phyloP scores from a whole-genome alignment of 352 stramenopile species.

The Phytopythium montanum region DNA sequence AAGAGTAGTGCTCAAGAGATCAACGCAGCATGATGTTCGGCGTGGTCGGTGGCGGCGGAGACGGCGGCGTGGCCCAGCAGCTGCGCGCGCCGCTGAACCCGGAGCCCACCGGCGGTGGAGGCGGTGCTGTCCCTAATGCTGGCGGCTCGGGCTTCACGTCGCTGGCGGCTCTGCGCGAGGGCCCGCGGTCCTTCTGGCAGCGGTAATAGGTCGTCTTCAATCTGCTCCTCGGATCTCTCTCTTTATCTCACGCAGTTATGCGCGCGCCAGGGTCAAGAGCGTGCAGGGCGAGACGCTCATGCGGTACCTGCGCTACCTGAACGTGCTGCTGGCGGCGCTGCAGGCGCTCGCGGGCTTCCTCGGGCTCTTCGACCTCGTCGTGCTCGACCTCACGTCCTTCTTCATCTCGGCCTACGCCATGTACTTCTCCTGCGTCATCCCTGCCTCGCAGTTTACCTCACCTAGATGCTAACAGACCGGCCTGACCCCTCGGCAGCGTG shows the following conservation, averaged over 20 bases:
- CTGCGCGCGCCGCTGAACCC: slow-evolving; percentile 33
- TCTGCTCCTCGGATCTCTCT: slow-evolving; percentile 6
- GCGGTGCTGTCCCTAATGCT: slow-evolving; percentile 6
- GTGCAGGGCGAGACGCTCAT: slow-evolving; percentile 70
- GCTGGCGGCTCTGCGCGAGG: slow-evolving; percentile 22
- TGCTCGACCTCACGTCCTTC: slow-evolving; percentile 86
- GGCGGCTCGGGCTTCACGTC: slow-evolving; percentile 28
- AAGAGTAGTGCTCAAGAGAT: no score
- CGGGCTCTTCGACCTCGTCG: slow-evolving; percentile 81
- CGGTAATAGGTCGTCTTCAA: slow-evolving; percentile 14
- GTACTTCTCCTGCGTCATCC: slow-evolving; percentile 23
- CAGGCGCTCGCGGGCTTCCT: slow-evolving; percentile 81
- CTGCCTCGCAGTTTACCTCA: neutral
- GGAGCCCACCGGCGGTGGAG: neutral
- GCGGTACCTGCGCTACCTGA: slow-evolving; percentile 81
- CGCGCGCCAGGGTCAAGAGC: slow-evolving; percentile 40
- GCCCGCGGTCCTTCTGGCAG: slow-evolving; percentile 34
- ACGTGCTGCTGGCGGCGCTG: slow-evolving; percentile 75
- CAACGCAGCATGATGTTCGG: slow-evolving; percentile 20
- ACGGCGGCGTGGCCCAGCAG: slow-evolving; percentile 23
- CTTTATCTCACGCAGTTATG: neutral
- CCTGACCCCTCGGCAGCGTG: slow-evolving; percentile 33
- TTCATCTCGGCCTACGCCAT: slow-evolving; percentile 86
- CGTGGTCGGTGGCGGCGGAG: slow-evolving; percentile 9
- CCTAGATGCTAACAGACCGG: neutral